Evolutionary conservation across 2,329 filamentous ascomycete genomes (phyloP).

Genomic region (Calycina herbarum): DNA sequence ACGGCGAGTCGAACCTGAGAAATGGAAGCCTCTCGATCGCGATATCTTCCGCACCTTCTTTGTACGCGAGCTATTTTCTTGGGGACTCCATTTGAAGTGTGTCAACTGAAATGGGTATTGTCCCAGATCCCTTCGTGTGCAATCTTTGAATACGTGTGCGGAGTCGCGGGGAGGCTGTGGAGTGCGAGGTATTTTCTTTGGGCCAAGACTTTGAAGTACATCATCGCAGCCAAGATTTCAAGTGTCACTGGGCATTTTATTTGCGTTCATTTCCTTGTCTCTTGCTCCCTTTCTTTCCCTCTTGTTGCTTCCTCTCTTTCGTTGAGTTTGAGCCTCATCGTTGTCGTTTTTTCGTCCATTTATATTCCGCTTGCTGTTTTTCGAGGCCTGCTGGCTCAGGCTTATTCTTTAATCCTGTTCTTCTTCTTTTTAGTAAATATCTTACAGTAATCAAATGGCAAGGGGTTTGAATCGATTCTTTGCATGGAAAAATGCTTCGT

Average conservation of each 20-base stretch:
- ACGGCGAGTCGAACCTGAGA: not conserved
- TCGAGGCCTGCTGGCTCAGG: not conserved
- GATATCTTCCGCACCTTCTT: not conserved
- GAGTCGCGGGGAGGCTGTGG: conserved; percentile 1
- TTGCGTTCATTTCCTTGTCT: not conserved
- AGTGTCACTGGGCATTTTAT: not conserved
- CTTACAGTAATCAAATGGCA: not conserved
- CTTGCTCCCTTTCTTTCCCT: not conserved
- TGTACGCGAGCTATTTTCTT: not conserved
- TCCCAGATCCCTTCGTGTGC: not conserved
- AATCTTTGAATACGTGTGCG: not conserved
- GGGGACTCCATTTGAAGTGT: not conserved
- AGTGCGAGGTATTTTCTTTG: not conserved
- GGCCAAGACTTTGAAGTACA: conserved; percentile 2
- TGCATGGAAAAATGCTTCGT: not conserved
- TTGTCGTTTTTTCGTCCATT: not conserved
- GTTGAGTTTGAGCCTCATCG: not conserved
- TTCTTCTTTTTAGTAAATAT: not conserved
- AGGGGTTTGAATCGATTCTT: not conserved
- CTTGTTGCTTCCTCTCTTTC: not conserved
- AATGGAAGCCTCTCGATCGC: conserved; percentile 2
- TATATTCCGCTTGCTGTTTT: not conserved
- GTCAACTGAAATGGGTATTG: not conserved
- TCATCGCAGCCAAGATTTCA: not conserved
- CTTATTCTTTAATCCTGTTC: not conserved